These are phyloP conservation scores for Sarcocystis neurona DNA, from an alignment of 169 alveolate species.

Conservation along the genomic window DNA sequence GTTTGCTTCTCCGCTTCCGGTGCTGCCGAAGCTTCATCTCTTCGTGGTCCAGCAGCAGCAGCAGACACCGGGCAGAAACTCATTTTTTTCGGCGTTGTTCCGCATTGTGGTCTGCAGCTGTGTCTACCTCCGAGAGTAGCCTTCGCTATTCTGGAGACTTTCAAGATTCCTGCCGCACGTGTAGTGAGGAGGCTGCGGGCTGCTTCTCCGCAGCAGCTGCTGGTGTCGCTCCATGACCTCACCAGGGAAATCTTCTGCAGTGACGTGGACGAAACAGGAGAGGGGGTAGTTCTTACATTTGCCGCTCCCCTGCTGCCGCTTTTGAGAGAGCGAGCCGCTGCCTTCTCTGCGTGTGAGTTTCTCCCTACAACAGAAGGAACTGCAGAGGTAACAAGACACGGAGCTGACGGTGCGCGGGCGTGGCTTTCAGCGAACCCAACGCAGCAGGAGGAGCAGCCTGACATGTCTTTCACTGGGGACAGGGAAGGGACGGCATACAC, in stretches of 20 bases:
- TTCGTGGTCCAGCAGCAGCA: too few relatives aligned
- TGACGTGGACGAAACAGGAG: neutral
- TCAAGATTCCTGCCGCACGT: conserved; percentile 51
- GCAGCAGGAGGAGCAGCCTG: too few relatives aligned
- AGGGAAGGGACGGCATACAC: too few relatives aligned
- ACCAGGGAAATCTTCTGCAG: neutral
- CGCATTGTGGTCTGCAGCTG: conserved; percentile 8
- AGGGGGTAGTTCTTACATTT: conserved; percentile 20
- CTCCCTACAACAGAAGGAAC: too few relatives aligned
- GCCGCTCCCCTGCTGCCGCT: neutral
- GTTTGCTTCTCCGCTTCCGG: neutral
- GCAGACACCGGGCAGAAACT: too few relatives aligned
- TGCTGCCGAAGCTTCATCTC: neutral
- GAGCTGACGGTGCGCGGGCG: too few relatives aligned
- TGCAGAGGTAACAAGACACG: too few relatives aligned
- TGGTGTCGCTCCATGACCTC: conserved; percentile 31
- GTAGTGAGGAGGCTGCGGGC: conserved; percentile 33
- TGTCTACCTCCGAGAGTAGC: conserved; percentile 53
- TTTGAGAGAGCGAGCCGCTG: neutral
- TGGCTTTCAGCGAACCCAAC: too few relatives aligned
- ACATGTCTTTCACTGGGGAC: too few relatives aligned
- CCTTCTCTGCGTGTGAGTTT: neutral
- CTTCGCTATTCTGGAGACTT: conserved; percentile 39
- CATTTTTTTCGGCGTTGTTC: conserved; percentile 9
- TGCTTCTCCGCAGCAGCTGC: conserved; percentile 24